phyloP scores from a whole-genome alignment of 2,329 filamentous ascomycete genomes.

The Aspergillus puulaauensis region DNA sequence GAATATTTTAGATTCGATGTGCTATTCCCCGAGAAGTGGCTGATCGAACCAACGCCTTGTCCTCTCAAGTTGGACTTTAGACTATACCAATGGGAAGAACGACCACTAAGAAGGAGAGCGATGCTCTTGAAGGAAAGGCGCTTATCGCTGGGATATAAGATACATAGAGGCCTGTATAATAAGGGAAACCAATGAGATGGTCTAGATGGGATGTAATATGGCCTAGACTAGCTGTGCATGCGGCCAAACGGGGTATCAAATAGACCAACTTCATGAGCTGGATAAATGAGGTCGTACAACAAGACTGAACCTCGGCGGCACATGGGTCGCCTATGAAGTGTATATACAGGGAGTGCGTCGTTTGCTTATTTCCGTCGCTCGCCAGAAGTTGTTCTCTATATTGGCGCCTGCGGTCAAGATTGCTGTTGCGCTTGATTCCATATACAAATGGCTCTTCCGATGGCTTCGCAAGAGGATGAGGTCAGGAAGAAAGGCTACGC shows the following conservation, averaged over 20 bases:
- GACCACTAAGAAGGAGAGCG: neutral
- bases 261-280: neutral
- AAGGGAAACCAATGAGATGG: neutral
- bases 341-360: constrained; percentile 3
- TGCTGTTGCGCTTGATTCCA: neutral
- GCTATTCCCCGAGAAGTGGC: neutral
- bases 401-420: neutral
- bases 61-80: neutral
- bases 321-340: neutral
- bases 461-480: constrained; percentile 15
- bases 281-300: constrained; percentile 6
- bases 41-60: neutral
- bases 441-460: constrained; percentile 5
- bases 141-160: neutral
- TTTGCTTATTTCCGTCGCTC: neutral
- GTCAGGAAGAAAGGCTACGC: constrained; percentile 27
- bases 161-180: too few relatives aligned
- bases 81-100: neutral
- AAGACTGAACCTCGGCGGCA: constrained; percentile 3
- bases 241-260: neutral
- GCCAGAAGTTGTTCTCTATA: neutral
- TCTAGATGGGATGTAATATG: neutral
- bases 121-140: neutral
- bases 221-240: neutral
- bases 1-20: neutral